These are phyloP conservation scores for Cercophora sp. DNA, from an alignment of 495 filamentous ascomycete genomes.

Conservation along the genomic window DNA sequence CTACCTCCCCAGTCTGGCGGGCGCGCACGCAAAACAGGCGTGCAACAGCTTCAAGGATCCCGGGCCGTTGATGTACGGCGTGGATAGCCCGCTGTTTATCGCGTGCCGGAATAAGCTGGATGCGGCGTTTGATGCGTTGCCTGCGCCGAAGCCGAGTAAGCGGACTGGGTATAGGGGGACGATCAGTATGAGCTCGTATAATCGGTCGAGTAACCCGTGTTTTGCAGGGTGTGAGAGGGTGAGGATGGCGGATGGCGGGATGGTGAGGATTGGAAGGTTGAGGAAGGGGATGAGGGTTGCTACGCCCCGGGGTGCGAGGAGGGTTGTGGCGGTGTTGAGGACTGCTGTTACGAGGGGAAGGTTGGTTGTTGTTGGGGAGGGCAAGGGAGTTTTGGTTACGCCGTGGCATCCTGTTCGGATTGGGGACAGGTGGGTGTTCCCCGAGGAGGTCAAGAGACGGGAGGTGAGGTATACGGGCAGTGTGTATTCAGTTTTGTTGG, in stretches of 20 bases:
- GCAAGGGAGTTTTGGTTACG: constrained; percentile 28
- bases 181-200: constrained; percentile 30
- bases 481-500: constrained; percentile 41
- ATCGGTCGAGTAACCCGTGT: constrained; percentile 26
- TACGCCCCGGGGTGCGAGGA: constrained; percentile 33
- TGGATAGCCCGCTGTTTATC: constrained; percentile 32
- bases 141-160: constrained; percentile 31
- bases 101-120: constrained; percentile 36
- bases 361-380: constrained; percentile 16
- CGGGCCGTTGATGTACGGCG: constrained; percentile 40
- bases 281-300: constrained; percentile 30
- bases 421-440: constrained; percentile 32
- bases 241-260: constrained; percentile 19
- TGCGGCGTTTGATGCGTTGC: constrained; percentile 34
- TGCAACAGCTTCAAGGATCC: constrained; percentile 48
- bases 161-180: constrained; percentile 2
- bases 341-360: constrained; percentile 23
- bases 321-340: constrained; percentile 35
- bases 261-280: constrained; percentile 22
- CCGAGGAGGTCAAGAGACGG: constrained; percentile 18
- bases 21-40: constrained; percentile 40
- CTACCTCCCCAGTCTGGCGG: constrained; percentile 41
- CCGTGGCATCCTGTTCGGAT: constrained; percentile 40
- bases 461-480: constrained; percentile 33
- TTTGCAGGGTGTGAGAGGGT: constrained; percentile 36